Evolutionary conservation across 2,329 filamentous ascomycete species (phyloP), one percentile per base, ranked within the genome.

Genomic region (Arthrobotrys sphaeroides): DNA sequence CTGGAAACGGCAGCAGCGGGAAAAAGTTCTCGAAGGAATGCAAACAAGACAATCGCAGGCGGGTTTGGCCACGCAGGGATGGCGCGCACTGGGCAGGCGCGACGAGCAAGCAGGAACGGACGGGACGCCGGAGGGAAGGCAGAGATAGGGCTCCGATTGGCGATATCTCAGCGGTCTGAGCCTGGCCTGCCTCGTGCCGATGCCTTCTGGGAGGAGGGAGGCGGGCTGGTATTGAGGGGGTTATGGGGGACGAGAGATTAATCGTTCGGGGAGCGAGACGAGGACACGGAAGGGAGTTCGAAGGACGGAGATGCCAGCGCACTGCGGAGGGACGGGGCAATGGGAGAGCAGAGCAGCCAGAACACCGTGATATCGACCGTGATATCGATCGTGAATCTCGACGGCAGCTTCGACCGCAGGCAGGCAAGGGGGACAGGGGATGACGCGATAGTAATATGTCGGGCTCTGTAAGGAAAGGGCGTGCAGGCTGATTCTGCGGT

Each of bases 371-470:
- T n/a, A n/a, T n/a, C n/a, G n/a, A n/a, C n/a, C n/a, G n/a, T n/a
- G n/a, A n/a, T n/a, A n/a, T n/a, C n/a, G n/a, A n/a, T n/a, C n/a
- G n/a, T n/a, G n/a, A n/a, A n/a, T n/a, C n/a, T n/a, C n/a, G n/a
- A n/a, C n/a, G n/a, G n/a, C n/a, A n/a, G n/a, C n/a, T n/a, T n/a
- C n/a, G n/a, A n/a, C n/a, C n/a, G n/a, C n/a, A n/a, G 22, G 18
- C 31, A 59, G 51, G 24, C 64, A 68, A 68, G 64, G 64, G 40
- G 9, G 5, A 16, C 24, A 40, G 28, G 51, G 51, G 28, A 60
- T 68, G 64, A 68, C 53, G 64, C 64, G 64, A 68, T 68, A n/a
- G n/a, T n/a, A 49, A 24, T 57, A 47, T 68, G 64, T 60, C 51
- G 60, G 64, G 64, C 51, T 60, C 64, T 18, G 33, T 28, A 45